phyloP scores from a whole-genome alignment of 2,329 filamentous ascomycete genomes.

The Diaporthe ampelina region DNA sequence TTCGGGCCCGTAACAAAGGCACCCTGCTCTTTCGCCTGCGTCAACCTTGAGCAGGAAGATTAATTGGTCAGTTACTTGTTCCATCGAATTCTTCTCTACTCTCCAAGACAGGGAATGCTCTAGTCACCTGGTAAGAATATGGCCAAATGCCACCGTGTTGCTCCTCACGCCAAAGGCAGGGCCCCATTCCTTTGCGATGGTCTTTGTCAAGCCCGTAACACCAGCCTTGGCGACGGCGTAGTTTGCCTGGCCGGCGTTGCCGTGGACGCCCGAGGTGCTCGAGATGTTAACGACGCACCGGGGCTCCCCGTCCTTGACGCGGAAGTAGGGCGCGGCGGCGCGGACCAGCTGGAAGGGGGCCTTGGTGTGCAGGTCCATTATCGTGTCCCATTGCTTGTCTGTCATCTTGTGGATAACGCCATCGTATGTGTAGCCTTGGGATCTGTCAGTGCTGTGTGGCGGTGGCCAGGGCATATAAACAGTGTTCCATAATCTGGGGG shows the following conservation, averaged over 20 bases:
- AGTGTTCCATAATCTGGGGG: too few relatives aligned
- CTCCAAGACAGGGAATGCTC: too few relatives aligned
- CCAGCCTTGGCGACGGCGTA: slow-evolving; percentile 90
- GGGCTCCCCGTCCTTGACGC: slow-evolving; percentile 84
- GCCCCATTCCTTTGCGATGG: slow-evolving; percentile 93
- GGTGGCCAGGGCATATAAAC: background rate
- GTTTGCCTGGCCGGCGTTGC: slow-evolving; percentile 93
- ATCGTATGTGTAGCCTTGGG: slow-evolving; percentile 84
- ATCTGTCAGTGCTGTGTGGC: background rate
- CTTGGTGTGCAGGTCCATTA: slow-evolving; percentile 85
- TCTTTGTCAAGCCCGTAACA: slow-evolving; percentile 86
- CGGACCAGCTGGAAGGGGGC: slow-evolving; percentile 88
- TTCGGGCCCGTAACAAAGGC: slow-evolving; percentile 83
- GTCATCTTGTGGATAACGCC: slow-evolving; percentile 93
- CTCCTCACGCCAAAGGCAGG: slow-evolving; percentile 84
- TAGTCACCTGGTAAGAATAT: slow-evolving; percentile 73
- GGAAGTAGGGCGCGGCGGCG: slow-evolving; percentile 87
- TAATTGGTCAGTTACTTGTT: too few relatives aligned
- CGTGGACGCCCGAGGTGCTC: slow-evolving; percentile 84
- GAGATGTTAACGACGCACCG: slow-evolving; percentile 88
- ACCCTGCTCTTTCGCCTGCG: slow-evolving; percentile 86
- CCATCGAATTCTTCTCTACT: too few relatives aligned
- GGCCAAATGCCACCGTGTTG: slow-evolving; percentile 88
- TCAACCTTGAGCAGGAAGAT: slow-evolving; percentile 65
- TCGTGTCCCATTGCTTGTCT: slow-evolving; percentile 93